Base-by-base conservation (phyloP, 129 eudicot species). In the Flaveria ramosissima region DNA sequence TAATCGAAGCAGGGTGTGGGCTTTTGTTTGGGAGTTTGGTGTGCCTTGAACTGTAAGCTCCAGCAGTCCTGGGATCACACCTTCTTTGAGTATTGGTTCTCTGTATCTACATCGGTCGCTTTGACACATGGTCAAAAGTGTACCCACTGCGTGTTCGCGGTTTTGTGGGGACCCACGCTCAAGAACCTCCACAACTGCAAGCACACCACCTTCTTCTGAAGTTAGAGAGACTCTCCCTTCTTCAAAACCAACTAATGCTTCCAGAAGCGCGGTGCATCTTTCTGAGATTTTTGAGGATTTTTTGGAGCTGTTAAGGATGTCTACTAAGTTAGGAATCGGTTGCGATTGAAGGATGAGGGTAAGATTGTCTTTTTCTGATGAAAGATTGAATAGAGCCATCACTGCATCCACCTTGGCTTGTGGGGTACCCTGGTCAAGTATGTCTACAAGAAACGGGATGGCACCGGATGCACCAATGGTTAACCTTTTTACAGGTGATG, bases 1-100 rank as follows among this genome's bases (percentile, higher is more conserved):
- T 43, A 94, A 80, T 52, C 88, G 77, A 67, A 94, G 71, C 2
- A 94, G 93, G 7, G 77, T 77, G 46, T 83, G 93, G 10, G 97
- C 97, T 85, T 94, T 94, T 27, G 80, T 67, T 64, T 84, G 96
- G 20, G 99, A 84, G 77, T 86, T 85, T 51, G 84, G 71, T 5
- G 92, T 86, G 59, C 99, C 99, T 79, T 91, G 97, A 56, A 94
- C 99, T 1, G 99, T 94, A 20, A 94, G 97, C 85, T 94, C 96
- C 2, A 94, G 85, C 32, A 94, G 93, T 4, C 99, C 99, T 0
- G 99, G 99, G 48, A 94, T 89, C 13, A 89, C 99, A 53, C 99
- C 99, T 88, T 94, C 99, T 84, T 81, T 86, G 26, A 94, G 96
- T 14, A 94, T 94, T 9, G 97, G 97, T 47, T 91, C 99, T 66